phyloP scores from a whole-genome alignment of 257 asterid species.

The Echium plantagineum region DNA sequence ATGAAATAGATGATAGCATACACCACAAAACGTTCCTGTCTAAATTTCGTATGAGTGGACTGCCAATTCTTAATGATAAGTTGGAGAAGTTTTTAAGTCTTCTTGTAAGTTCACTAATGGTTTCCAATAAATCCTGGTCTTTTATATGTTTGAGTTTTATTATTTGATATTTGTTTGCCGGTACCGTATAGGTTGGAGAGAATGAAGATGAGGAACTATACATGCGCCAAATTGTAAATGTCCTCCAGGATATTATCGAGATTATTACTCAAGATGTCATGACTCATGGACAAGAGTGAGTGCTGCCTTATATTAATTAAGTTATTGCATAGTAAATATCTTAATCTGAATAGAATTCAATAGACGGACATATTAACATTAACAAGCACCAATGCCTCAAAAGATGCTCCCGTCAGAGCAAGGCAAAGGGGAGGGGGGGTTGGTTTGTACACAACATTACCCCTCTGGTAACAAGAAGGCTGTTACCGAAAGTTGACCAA shows the following conservation, averaged over 20 bases:
- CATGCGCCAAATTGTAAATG: conserved; percentile 62
- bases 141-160: conserved; percentile 8
- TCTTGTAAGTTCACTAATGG: conserved; percentile 38
- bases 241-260: conserved; percentile 83
- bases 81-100: conserved; percentile 57
- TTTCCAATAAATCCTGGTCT: conserved; percentile 10
- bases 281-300: conserved; percentile 64
- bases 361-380: neutral
- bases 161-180: neutral
- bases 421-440: too few species aligned
- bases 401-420: too few species aligned
- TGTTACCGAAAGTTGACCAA: neutral
- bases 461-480: too few species aligned
- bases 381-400: too few species aligned
- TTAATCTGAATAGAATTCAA: neutral
- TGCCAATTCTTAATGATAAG: conserved; percentile 62
- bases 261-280: conserved; percentile 85
- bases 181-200: neutral
- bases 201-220: conserved; percentile 31
- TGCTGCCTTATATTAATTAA: neutral
- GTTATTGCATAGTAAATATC: neutral
- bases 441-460: too few species aligned
- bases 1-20: conserved; percentile 63
- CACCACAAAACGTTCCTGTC: conserved; percentile 33
- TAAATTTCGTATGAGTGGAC: conserved; percentile 62